Evolutionary conservation across 1,139 yeast species (phyloP), one percentile per base, ranked within the genome.

Genomic region (Taiozyma onychis): DNA sequence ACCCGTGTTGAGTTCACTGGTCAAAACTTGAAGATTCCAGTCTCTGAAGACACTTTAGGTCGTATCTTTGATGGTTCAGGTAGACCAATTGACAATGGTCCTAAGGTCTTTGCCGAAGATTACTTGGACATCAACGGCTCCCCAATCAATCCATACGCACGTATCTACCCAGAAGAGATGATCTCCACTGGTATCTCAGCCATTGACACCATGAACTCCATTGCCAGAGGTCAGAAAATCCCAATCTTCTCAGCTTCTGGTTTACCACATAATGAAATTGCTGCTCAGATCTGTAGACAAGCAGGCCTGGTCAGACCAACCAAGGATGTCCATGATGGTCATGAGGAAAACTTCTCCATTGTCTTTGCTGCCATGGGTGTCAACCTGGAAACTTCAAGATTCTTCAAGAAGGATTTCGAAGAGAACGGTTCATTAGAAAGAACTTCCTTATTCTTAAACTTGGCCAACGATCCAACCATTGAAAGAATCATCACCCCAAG

Each of bases 161-260:
- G 99, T 76, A 93, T 93, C 62, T 93, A 95, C 68, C 99, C 99
- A 26, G 99, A 93, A 76, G 99, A 93, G 77, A 93, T 93, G 99
- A 93, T 93, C 65, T 90, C 97, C 50, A 93, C 99, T 28, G 99
- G 99, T 80, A 79, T 93, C 59, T 90, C 97, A 46, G 97, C 99
- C 46, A 95, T 93, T 66, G 99, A 93, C 71, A 91, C 98, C 53
- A 93, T 95, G 99, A 95, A 93, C 74, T 91, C 99, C 43, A 93
- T 93, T 78, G 99, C 99, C 55, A 88, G 99, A 81, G 99, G 99
- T 62, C 99, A 93, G 76, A 95, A 95, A 76, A 93, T 93, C 68
- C 99, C 99, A 48, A 93, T 93, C 70, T 93, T 93, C 76, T 89
- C 97, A 50, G 99, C 99, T 44, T 90, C 98, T 51, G 99, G 99